phyloP scores from a whole-genome alignment of 1,139 yeast species.

The Candida dubliniensis region DNA sequence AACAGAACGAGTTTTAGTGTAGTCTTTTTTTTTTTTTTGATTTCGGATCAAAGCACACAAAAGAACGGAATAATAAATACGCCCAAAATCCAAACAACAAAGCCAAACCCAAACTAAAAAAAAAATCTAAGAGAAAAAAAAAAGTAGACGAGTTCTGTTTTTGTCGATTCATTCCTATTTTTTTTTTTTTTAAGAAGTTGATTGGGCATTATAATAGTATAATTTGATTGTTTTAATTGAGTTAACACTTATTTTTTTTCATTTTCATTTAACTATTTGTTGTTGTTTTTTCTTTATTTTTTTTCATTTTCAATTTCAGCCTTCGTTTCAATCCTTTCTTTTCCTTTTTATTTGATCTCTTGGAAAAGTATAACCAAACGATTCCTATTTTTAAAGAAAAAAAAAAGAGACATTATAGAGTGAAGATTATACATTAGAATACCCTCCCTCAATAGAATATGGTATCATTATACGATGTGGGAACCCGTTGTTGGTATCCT shows the following conservation, averaged over 20 bases:
- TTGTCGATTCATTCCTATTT: neutral
- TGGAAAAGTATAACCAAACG: neutral
- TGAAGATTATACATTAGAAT: neutral
- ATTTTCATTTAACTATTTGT: neutral
- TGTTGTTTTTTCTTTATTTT: neutral
- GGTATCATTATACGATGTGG: constrained; percentile 30
- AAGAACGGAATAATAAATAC: too few relatives aligned
- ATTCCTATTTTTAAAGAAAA: neutral
- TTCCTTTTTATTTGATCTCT: neutral
- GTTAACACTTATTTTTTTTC: too few relatives aligned
- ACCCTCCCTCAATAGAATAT: constrained; percentile 5
- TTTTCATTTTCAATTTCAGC: neutral
- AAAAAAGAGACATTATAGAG: neutral
- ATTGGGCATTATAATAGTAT: neutral
- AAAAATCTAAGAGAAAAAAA: neutral
- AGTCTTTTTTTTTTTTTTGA: neutral
- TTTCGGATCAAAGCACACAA: neutral
- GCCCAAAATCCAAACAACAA: neutral
- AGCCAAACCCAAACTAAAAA: neutral
- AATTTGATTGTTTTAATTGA: too few relatives aligned
- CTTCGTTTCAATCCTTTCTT: neutral
- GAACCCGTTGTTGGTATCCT: constrained; percentile 92
- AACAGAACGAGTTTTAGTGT: neutral
- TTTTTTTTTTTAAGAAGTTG: neutral
- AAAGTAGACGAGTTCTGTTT: constrained; percentile 3